phyloP scores from a whole-genome alignment of 1,284 basidiomycete genomes.

The Abortiporus biennis region DNA sequence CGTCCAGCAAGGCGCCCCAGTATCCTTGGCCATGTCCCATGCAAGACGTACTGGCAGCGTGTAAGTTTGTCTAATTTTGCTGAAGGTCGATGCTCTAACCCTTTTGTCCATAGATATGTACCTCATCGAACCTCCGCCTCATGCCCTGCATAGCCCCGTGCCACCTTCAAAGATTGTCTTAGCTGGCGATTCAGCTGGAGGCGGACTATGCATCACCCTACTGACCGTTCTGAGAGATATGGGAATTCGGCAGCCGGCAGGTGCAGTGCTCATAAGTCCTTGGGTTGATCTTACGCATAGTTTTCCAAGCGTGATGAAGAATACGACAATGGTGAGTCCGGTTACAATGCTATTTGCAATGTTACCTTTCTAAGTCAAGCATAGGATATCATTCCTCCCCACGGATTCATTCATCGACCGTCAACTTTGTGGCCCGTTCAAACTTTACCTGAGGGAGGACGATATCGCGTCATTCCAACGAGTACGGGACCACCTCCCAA shows the following conservation, averaged over 20 bases:
- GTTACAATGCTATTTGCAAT: slow-evolving; percentile 26
- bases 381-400: slow-evolving; percentile 58
- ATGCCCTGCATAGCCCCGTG: slow-evolving; percentile 62
- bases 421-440: slow-evolving; percentile 52
- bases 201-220: slow-evolving; percentile 61
- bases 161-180: slow-evolving; percentile 71
- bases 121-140: slow-evolving; percentile 69
- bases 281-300: slow-evolving; percentile 86
- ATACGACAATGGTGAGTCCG: slow-evolving; percentile 56
- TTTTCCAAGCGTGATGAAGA: slow-evolving; percentile 76
- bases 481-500: slow-evolving; percentile 37
- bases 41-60: slow-evolving; percentile 76
- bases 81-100: not conserved
- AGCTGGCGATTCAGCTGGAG: slow-evolving; percentile 85
- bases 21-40: slow-evolving; percentile 87
- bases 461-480: slow-evolving; percentile 30
- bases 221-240: slow-evolving; percentile 76
- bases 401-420: slow-evolving; percentile 57
- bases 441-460: slow-evolving; percentile 30
- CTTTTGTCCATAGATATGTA: slow-evolving; percentile 57
- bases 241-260: slow-evolving; percentile 68
- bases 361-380: not conserved
- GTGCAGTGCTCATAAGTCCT: slow-evolving; percentile 72
- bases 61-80: slow-evolving; percentile 26
- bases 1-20: slow-evolving; percentile 65